Evolutionary conservation across 1,284 basidiomycete genomes (phyloP), one percentile per base, ranked within the genome.

Genomic region (Irpex lacteus): DNA sequence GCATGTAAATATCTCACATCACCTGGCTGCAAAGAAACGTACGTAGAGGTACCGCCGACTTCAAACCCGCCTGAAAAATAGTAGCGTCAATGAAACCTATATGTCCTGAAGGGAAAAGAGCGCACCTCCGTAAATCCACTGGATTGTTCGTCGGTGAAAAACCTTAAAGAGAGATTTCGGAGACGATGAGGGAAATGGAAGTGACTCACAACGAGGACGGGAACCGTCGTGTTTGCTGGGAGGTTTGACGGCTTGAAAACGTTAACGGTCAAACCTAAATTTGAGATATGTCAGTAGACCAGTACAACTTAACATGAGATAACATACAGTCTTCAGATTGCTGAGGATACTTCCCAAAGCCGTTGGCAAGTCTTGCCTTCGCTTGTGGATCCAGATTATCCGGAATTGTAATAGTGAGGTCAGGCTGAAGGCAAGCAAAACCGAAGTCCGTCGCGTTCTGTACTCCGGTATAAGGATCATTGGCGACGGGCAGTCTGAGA

Each of bases 71-170:
- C 72, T 72, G 36, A 26, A 56, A 18, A 34, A 36, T 26, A 38
- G 3, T 26, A 26, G 26, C 38, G 18, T 49, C 32, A 9, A 52
- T 15, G 62, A 57, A 11, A 15, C 7, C 11, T 52, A n/a, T 7
- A 18, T 7, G 49, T 7, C 55, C 36, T 8, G n/a, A 70, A 60
- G 64, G 62, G 19, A 37, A 21, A 49, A 4, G 76, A 15, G 7
- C 74, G 62, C 69, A 83, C 78, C 84, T 68, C 84, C 85, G 63
- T 77, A 84, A 52, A 87, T 82, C 83, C 83, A 85, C 82, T 85
- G 62, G n/a, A 11, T 18, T 8, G 18, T 19, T 32, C 18, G 34
- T 26, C 53, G 19, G 19, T 21, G 53, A 11, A 13, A 26, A n/a
- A 9, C 36, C 2, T 34, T 19, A 26, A n/a, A n/a, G n/a, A 6